Evolutionary conservation across 257 asterid genomes (phyloP).

Genomic region (Scutellaria minor): DNA sequence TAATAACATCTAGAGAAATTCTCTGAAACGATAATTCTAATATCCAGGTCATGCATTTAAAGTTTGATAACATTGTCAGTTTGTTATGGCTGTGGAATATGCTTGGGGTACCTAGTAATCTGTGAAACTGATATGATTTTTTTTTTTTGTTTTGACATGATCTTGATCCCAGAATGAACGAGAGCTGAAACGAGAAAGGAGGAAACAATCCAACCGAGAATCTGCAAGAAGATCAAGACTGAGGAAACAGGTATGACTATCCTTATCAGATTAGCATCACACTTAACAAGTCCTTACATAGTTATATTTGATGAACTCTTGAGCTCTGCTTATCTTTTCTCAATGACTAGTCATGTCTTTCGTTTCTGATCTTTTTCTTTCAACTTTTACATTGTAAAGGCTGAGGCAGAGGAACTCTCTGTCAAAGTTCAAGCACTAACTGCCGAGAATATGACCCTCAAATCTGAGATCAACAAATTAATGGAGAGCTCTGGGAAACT

Average conservation of each 20-base stretch:
- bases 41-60: not conserved
- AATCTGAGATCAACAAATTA: slow-evolving; percentile 69
- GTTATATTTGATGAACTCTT: not conserved
- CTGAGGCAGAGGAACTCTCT: slow-evolving; percentile 90
- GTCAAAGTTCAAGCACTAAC: slow-evolving; percentile 68
- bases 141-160: not conserved
- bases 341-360: not conserved
- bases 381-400: slow-evolving; percentile 47
- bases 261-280: not conserved
- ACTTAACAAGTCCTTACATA: not conserved
- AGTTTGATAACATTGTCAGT: not conserved
- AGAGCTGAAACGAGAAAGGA: slow-evolving; percentile 86
- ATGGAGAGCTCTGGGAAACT: slow-evolving; percentile 66
- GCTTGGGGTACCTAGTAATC: slow-evolving; percentile 20
- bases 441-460: slow-evolving; percentile 72
- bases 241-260: slow-evolving; percentile 81
- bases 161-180: slow-evolving; percentile 66
- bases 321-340: not conserved
- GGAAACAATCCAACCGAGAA: slow-evolving; percentile 98
- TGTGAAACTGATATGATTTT: not conserved
- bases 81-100: slow-evolving; percentile 2
- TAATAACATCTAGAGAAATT: not conserved
- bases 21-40: not conserved
- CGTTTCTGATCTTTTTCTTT: not conserved
- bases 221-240: slow-evolving; percentile 98